These are phyloP conservation scores for Neurospora sp. DNA, from an alignment of 495 filamentous ascomycete genomes.

Conservation along the genomic window DNA sequence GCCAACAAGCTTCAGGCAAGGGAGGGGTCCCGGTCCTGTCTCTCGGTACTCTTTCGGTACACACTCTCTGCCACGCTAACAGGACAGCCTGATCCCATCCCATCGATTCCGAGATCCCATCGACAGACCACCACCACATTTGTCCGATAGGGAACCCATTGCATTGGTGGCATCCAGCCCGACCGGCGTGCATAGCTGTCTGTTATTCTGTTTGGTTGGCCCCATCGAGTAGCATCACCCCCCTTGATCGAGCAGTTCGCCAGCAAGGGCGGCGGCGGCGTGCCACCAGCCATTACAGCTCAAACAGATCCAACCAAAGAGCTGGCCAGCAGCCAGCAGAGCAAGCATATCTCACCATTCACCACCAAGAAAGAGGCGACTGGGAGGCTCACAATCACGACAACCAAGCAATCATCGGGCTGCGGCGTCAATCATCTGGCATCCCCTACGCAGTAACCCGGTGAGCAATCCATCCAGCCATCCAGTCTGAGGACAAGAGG, in stretches of 20 bases:
- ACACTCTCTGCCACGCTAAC: neutral
- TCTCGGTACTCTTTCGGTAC: neutral
- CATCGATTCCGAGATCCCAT: slow-evolving; percentile 8
- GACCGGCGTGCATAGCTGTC: slow-evolving; percentile 8
- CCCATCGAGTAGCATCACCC: neutral
- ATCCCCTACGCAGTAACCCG: neutral
- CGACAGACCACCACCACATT: slow-evolving; percentile 2
- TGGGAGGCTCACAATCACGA: neutral
- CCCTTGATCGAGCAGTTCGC: slow-evolving; percentile 13
- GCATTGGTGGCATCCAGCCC: slow-evolving; percentile 16
- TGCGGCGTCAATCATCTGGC: neutral
- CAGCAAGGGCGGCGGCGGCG: slow-evolving; percentile 13
- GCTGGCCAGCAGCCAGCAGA: neutral
- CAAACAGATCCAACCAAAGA: slow-evolving; percentile 11
- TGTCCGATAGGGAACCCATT: slow-evolving; percentile 10
- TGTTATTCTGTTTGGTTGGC: slow-evolving; percentile 13
- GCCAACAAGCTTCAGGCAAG: neutral
- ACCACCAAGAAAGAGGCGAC: neutral
- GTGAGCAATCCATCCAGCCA: neutral
- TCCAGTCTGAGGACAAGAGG: neutral
- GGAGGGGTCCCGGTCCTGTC: neutral
- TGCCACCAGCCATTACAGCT: slow-evolving; percentile 3
- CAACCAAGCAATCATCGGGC: neutral
- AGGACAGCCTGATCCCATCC: neutral
- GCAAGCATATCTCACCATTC: neutral